Base-by-base conservation (phyloP, 2,329 filamentous ascomycete species). In the Trichocomaceae sp. region DNA sequence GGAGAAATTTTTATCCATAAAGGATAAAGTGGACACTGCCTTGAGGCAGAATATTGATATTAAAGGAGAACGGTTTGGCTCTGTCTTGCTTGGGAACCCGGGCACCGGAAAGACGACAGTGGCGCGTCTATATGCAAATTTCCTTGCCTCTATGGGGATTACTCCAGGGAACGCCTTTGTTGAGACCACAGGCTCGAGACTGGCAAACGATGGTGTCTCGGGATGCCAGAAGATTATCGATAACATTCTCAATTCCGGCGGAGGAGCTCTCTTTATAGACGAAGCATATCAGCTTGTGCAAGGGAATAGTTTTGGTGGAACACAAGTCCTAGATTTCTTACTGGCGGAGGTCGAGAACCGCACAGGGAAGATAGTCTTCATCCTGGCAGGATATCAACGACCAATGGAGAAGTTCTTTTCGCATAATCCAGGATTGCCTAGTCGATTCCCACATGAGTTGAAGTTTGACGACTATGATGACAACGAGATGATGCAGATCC, bases 41-140 rank as follows among this genome's bases (percentile, higher is more conserved):
- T 61, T 83, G 0, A 75, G 83, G 0, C 87, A 90, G 64, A 71
- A 72, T 0, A 69, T 81, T 0, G 75, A 82, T 1, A 64, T 87
- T 0, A 72, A 69, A 0, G 69, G 73, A 0, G 83, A 89, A 57
- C 73, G 87, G 1, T 83, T 86, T 50, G 80, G 84, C 7, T 78
- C 80, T 1, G 77, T 78, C 0, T 68, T 91, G 2, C 69, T 90
- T 0, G 87, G 87, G 0, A 91, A 90, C 61, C 87, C 87, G 0
- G 87, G 88, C 3, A 90, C 87, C 55, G 86, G 85, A 80, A 90
- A 90, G 72, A 92, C 88, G 0, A 91, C 87, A 0, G 83, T 91
- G 0, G 87, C 87, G 0, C 77, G 87, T 0, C 69, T 87, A 0
- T 90, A 88, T 55, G 84, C 81, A 0, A 77, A 81, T 6, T 85